These are phyloP conservation scores for Penicillium glabrum DNA, from an alignment of 2,329 filamentous ascomycete species.

Conservation along the genomic window DNA sequence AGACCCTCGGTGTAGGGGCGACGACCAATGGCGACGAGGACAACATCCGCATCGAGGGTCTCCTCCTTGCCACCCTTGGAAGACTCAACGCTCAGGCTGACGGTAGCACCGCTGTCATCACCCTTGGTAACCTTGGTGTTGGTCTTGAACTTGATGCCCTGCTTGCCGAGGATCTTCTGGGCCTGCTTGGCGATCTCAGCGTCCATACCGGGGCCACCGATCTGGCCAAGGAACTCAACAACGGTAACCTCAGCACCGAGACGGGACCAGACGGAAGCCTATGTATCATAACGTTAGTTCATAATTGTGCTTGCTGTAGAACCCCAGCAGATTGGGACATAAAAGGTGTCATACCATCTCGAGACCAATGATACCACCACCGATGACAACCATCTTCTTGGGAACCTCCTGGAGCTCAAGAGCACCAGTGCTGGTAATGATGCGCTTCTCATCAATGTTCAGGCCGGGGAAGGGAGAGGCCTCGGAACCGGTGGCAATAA, in stretches of 20 bases:
- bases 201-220: conserved; percentile 98
- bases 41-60: conserved; percentile 87
- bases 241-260: conserved; percentile 93
- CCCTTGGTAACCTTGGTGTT: conserved; percentile 91
- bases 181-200: conserved; percentile 84
- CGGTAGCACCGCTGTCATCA: conserved; percentile 72
- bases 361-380: conserved; percentile 96
- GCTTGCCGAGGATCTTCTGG: conserved; percentile 92
- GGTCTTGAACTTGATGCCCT: conserved; percentile 97
- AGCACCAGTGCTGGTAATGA: conserved; percentile 94
- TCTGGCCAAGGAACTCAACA: conserved; percentile 93
- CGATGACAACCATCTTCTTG: conserved; percentile 95
- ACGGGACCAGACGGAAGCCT: conserved; percentile 91
- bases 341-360: conserved; percentile 71
- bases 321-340: background rate
- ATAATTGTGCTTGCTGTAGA: background rate
- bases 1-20: conserved; percentile 91
- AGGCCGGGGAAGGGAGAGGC: conserved; percentile 94
- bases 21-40: conserved; percentile 94
- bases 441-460: conserved; percentile 94
- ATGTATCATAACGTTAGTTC: conserved; percentile 10
- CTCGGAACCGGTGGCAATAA: conserved; percentile 95
- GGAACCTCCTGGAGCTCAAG: conserved; percentile 87
- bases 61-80: conserved; percentile 96
- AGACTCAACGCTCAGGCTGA: conserved; percentile 84